Evolutionary conservation across 345 rosid genomes (phyloP).

Genomic region (Eucalyptus regnans): DNA sequence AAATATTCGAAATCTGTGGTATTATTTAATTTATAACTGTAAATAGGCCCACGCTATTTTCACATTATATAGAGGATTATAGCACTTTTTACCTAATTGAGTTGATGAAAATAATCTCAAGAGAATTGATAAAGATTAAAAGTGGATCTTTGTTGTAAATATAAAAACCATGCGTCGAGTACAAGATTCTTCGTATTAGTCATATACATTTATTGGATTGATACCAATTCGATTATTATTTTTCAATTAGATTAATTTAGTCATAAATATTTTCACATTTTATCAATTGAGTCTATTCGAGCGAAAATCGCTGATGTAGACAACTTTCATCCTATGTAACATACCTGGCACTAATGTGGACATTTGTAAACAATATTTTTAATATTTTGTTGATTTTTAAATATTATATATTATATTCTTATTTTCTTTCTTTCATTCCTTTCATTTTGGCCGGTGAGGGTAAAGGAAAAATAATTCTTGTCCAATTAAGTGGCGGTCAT

Average conservation of each 20-base stretch:
- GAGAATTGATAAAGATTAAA: neutral
- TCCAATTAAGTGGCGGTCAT: neutral
- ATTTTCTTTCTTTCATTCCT: neutral
- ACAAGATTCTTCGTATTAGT: neutral
- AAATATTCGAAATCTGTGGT: neutral
- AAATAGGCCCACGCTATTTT: neutral
- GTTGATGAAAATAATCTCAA: neutral
- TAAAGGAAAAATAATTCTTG: no score
- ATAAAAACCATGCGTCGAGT: neutral
- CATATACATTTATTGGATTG: neutral
- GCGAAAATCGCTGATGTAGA: no score
- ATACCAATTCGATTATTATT: no score
- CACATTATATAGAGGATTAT: no score
- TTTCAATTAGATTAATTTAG: no score
- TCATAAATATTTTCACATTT: no score
- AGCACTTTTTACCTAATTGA: neutral
- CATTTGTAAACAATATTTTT: no score
- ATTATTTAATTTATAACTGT: neutral
- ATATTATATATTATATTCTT: no score
- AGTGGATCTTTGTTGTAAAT: neutral
- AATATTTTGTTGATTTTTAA: no score
- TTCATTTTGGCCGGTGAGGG: fast-evolving
- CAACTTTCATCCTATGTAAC: no score
- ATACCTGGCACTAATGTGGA: fast-evolving
- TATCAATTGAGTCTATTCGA: fast-evolving